phyloP scores from a whole-genome alignment of 2,329 filamentous ascomycete species.

The Celoporthe dispersa region DNA sequence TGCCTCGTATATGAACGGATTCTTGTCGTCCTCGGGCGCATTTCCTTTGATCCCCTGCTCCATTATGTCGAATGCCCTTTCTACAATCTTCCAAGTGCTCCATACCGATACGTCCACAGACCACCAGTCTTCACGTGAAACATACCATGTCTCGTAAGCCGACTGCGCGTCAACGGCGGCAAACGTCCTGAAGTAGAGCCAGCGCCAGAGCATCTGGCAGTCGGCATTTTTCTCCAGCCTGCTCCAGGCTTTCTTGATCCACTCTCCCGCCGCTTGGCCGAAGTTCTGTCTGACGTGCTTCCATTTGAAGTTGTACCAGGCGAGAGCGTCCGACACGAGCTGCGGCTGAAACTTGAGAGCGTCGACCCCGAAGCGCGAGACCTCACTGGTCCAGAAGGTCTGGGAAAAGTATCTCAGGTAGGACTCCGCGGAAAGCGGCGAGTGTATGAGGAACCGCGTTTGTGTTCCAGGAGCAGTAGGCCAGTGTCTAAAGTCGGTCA shows the following conservation, averaged over 20 bases:
- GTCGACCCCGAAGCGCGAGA: constrained; percentile 11
- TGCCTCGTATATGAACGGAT: background rate
- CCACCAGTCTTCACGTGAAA: background rate
- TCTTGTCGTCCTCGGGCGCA: background rate
- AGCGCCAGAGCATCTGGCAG: constrained; percentile 17
- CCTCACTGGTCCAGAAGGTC: constrained; percentile 20
- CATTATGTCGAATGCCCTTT: background rate
- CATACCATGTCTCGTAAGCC: background rate
- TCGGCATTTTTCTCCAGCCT: background rate
- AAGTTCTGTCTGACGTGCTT: background rate
- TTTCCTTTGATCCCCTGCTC: background rate
- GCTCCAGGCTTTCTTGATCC: background rate
- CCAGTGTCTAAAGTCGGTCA: background rate
- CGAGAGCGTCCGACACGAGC: background rate
- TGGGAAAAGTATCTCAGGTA: constrained; percentile 17
- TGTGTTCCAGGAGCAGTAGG: background rate
- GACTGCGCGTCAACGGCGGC: constrained; percentile 11
- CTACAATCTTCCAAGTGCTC: background rate
- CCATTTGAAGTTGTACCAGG: constrained; percentile 9
- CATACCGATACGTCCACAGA: background rate
- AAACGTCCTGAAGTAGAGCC: constrained; percentile 12
- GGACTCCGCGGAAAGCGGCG: constrained; percentile 1
- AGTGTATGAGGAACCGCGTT: background rate
- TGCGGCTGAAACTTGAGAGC: constrained; percentile 17
- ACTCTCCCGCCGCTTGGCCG: constrained; percentile 10